Conservation (phyloP, 257 asterid species). For the Knoxia roxburghii region DNA sequence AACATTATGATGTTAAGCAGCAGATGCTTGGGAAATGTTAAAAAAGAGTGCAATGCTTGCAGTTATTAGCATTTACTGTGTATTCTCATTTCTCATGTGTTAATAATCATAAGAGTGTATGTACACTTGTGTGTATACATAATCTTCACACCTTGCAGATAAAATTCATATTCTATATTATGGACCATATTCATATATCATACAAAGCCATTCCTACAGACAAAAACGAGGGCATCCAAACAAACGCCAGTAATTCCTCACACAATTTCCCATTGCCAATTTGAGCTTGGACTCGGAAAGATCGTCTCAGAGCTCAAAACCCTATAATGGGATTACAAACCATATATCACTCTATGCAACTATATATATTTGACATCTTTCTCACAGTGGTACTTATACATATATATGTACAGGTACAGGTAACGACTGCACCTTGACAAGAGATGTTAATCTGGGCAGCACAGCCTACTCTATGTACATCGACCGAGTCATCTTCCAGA, state of each 20-base stretch:
- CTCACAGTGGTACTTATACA: background rate
- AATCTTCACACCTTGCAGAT: too few relatives aligned
- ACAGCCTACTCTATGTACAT: slow-evolving; percentile 3
- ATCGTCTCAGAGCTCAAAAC: slow-evolving; percentile 4
- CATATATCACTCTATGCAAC: background rate
- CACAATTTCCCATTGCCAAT: background rate
- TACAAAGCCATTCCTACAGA: background rate
- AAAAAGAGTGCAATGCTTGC: too few relatives aligned
- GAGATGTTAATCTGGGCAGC: background rate
- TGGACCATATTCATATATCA: too few relatives aligned
- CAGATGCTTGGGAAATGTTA: too few relatives aligned
- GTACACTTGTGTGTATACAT: too few relatives aligned
- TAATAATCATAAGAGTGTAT: too few relatives aligned
- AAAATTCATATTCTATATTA: too few relatives aligned
- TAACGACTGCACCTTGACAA: background rate
- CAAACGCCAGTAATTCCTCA: background rate
- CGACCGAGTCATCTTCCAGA: background rate
- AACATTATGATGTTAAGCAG: too few relatives aligned
- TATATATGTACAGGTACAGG: background rate
- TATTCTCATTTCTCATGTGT: too few relatives aligned
- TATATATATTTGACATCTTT: background rate
- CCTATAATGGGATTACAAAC: background rate
- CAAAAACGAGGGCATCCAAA: background rate
- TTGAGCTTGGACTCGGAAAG: slow-evolving; percentile 10
- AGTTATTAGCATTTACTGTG: too few relatives aligned